Conservation (phyloP, 148 eudicot species). For the Rhododendron simsii region DNA sequence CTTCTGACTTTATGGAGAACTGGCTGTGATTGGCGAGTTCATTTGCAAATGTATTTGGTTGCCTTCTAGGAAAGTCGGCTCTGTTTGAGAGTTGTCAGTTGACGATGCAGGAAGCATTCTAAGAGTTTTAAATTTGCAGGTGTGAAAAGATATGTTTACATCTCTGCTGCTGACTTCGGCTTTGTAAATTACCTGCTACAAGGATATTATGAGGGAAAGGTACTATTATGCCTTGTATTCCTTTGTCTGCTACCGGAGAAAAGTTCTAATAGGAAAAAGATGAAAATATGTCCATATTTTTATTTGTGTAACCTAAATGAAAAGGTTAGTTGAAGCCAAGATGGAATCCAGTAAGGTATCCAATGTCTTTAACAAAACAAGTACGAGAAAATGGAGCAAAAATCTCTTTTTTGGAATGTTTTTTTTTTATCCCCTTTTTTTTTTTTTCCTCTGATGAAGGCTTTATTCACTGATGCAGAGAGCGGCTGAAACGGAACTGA, state of each 20-base stretch:
- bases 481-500: conserved; percentile 66
- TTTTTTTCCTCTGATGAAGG: background rate
- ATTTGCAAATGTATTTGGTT: background rate
- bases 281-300: background rate
- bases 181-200: conserved; percentile 49
- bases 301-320: background rate
- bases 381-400: background rate
- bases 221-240: conserved; percentile 17
- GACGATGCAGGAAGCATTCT: background rate
- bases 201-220: conserved; percentile 79
- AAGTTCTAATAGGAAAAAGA: no score
- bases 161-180: conserved; percentile 77
- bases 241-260: background rate
- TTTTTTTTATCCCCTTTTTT: background rate
- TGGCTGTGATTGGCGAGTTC: background rate
- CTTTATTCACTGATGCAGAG: conserved; percentile 27
- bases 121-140: conserved; percentile 28
- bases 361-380: background rate
- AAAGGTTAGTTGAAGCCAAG: background rate
- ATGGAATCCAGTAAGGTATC: background rate
- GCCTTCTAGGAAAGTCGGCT: background rate
- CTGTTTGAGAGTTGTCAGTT: background rate
- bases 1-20: background rate
- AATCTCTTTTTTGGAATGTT: background rate
- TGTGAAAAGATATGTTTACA: conserved; percentile 58